Percentiles rank a stretch among this genome's conserved stretches.
Conservation (phyloP, 2,329 filamentous ascomycete species). For the Xylariomycetidae sp. region DNA sequence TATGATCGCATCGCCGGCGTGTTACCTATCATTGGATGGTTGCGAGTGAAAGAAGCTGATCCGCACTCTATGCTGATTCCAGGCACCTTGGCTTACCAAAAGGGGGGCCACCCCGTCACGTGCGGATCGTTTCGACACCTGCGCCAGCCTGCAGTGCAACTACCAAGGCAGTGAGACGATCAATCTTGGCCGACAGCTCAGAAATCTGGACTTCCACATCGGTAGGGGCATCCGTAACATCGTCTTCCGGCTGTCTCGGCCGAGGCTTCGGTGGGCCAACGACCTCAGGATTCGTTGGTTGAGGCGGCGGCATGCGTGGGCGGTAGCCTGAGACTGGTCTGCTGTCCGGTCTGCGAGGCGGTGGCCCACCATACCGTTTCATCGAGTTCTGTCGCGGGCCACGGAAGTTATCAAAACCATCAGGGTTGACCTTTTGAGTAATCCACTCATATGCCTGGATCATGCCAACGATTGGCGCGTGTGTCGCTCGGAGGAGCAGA, state of each 20-base stretch:
- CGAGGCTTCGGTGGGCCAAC: conserved; percentile 15
- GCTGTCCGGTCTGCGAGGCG: conserved; percentile 13
- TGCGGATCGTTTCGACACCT: conserved; percentile 14
- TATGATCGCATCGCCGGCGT: no score
- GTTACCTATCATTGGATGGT: no score
- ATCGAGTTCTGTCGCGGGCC: conserved; percentile 33
- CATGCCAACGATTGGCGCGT: conserved; percentile 62
- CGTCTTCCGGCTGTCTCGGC: conserved; percentile 27
- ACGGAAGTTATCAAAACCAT: conserved; percentile 45
- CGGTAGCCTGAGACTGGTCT: conserved; percentile 20
- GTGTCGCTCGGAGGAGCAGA: conserved; percentile 57
- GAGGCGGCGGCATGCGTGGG: conserved; percentile 18
- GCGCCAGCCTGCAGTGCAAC: conserved; percentile 40
- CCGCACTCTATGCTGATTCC: no score
- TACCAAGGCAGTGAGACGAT: conserved; percentile 50
- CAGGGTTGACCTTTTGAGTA: conserved; percentile 31
- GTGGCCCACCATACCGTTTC: conserved; percentile 18
- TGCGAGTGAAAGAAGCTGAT: no score
- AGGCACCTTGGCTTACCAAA: no score
- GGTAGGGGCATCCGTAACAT: conserved; percentile 31
- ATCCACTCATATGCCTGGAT: conserved; percentile 65
- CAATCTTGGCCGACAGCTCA: conserved; percentile 54
- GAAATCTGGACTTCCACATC: conserved; percentile 47
- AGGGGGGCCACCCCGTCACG: conserved; percentile 7
- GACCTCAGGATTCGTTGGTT: conserved; percentile 16